Evolutionary conservation across 257 asterid genomes (phyloP).

Genomic region (Solanum pennellii): DNA sequence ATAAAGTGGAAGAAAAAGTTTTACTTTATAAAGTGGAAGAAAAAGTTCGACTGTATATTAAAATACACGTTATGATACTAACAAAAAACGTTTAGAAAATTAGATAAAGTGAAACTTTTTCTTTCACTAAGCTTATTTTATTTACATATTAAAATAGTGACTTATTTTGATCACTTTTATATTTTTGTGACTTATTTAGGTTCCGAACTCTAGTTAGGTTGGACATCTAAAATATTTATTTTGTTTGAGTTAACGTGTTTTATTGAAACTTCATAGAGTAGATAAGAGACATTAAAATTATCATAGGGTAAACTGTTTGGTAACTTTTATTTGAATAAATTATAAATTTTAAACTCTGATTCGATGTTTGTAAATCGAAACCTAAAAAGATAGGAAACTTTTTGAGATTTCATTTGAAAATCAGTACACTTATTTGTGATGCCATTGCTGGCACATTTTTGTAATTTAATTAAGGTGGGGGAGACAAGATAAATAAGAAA

Average conservation of each 20-base stretch:
- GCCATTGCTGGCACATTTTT: neutral
- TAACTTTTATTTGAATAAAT: neutral
- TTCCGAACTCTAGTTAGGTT: too few species aligned
- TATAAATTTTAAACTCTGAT: neutral
- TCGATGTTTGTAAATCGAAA: neutral
- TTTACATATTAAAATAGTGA: too few species aligned
- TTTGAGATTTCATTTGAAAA: neutral
- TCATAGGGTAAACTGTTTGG: accelerated
- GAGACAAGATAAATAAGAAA: neutral
- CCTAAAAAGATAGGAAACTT: neutral
- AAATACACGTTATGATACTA: too few species aligned
- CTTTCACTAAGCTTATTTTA: too few species aligned
- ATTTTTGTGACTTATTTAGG: too few species aligned
- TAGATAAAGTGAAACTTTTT: too few species aligned
- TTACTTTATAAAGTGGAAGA: too few species aligned
- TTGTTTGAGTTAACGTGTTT: neutral
- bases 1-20: too few species aligned
- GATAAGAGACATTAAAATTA: neutral
- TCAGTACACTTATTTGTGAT: neutral
- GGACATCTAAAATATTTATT: neutral
- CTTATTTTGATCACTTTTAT: too few species aligned
- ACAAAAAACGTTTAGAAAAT: too few species aligned
- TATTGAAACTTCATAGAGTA: neutral
- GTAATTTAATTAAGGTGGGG: neutral
- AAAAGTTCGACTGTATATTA: too few species aligned